Percentiles rank a stretch among this genome's conserved stretches.
Conservation (phyloP, 345 rosid genomes). For the Dipteronia sinensis region DNA sequence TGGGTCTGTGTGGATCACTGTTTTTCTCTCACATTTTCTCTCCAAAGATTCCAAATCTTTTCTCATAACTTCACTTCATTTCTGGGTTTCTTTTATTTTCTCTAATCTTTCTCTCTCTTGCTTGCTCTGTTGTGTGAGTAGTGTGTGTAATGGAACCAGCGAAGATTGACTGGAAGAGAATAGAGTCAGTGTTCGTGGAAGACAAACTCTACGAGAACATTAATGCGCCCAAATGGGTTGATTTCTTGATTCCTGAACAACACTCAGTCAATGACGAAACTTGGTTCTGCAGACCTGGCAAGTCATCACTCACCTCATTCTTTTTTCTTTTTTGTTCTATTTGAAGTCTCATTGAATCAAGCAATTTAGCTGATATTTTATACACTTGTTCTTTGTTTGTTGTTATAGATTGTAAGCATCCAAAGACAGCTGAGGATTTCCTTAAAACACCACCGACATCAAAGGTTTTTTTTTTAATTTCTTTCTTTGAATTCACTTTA, state of each 20-base stretch:
- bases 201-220: conserved; percentile 78
- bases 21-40: neutral
- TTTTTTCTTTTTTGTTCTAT: neutral
- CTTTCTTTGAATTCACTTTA: neutral
- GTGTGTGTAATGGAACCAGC: conserved; percentile 70
- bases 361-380: neutral
- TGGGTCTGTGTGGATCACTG: neutral
- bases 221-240: conserved; percentile 86
- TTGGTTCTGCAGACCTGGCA: conserved; percentile 94
- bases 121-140: neutral
- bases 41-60: conserved; percentile 7
- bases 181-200: conserved; percentile 71
- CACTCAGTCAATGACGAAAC: conserved; percentile 47
- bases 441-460: conserved; percentile 49
- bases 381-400: neutral
- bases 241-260: conserved; percentile 53
- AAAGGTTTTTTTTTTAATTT: conserved; percentile 32
- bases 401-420: conserved; percentile 76
- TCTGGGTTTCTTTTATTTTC: conserved; percentile 24
- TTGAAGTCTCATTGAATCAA: neutral
- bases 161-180: conserved; percentile 84
- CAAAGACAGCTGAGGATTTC: conserved; percentile 78
- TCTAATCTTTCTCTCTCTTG: conserved; percentile 20
- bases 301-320: neutral
- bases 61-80: neutral